phyloP scores from a whole-genome alignment of 768 basidiomycete genomes.

The Naganishia onofrii region DNA sequence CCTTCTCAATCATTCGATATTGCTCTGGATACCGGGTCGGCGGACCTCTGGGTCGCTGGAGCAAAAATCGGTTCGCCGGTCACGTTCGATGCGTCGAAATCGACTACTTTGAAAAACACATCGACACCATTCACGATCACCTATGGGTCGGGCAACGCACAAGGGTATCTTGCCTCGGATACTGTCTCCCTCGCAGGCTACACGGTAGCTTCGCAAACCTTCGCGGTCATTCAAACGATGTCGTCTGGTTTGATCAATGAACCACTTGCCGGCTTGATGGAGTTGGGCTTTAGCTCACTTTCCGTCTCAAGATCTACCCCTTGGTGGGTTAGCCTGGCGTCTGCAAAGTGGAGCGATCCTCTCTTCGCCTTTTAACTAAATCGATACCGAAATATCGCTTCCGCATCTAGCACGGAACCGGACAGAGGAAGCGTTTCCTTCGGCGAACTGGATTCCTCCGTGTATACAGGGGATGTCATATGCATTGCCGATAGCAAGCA shows the following conservation, averaged over 20 bases:
- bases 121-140: slow-evolving; percentile 63
- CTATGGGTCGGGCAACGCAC: slow-evolving; percentile 70
- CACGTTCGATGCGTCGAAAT: slow-evolving; percentile 61
- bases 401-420: slow-evolving; percentile 41
- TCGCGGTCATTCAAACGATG: slow-evolving; percentile 56
- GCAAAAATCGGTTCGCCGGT: slow-evolving; percentile 29
- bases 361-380: slow-evolving; percentile 49
- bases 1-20: slow-evolving; percentile 76
- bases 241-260: slow-evolving; percentile 41
- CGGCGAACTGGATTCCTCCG: slow-evolving; percentile 58
- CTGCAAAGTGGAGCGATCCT: slow-evolving; percentile 42
- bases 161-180: slow-evolving; percentile 70
- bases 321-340: slow-evolving; percentile 51
- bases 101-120: slow-evolving; percentile 37
- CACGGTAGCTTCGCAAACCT: slow-evolving; percentile 70
- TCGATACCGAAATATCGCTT: slow-evolving; percentile 47
- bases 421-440: slow-evolving; percentile 49
- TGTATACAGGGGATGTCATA: slow-evolving; percentile 51
- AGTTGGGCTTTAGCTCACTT: slow-evolving; percentile 47
- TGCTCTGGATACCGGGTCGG: slow-evolving; percentile 84
- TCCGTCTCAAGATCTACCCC: slow-evolving; percentile 40
- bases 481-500: slow-evolving; percentile 34
- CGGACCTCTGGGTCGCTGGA: slow-evolving; percentile 79
- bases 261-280: slow-evolving; percentile 52
- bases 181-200: slow-evolving; percentile 86